These are phyloP conservation scores for Pythium brachiatum DNA, from an alignment of 352 stramenopile species.

Conservation along the genomic window DNA sequence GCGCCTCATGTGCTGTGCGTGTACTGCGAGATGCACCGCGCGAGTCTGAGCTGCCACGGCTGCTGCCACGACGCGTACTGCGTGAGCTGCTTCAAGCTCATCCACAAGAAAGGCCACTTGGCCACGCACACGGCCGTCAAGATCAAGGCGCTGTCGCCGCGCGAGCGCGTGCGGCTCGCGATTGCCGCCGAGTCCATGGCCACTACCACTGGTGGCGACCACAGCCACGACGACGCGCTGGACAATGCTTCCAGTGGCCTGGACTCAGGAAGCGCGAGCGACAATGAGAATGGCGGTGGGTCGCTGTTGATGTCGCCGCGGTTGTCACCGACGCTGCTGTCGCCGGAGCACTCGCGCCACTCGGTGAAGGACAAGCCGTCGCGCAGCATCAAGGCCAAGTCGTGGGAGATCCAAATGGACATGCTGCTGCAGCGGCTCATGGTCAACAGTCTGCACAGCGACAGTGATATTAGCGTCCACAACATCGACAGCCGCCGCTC, in stretches of 20 bases:
- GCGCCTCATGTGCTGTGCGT: constrained; percentile 39
- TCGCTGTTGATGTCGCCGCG: neutral
- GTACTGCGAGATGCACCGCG: constrained; percentile 74
- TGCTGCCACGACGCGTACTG: constrained; percentile 87
- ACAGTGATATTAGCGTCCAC: constrained; percentile 76
- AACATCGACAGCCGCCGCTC: constrained; percentile 70
- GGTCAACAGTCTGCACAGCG: constrained; percentile 73
- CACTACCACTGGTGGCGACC: no score
- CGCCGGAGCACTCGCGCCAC: constrained; percentile 13
- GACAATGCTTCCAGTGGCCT: neutral
- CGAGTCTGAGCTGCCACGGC: constrained; percentile 74
- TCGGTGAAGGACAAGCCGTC: constrained; percentile 5
- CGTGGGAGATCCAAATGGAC: constrained; percentile 86
- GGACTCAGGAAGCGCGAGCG: constrained; percentile 24
- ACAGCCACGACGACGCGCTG: neutral
- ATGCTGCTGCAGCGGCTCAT: constrained; percentile 82
- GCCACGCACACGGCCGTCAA: constrained; percentile 78
- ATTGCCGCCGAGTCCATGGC: constrained; percentile 10
- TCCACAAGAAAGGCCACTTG: constrained; percentile 84
- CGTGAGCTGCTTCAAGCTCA: constrained; percentile 85
- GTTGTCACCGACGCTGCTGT: neutral
- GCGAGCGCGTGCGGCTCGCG: constrained; percentile 18
- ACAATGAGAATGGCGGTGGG: constrained; percentile 3
- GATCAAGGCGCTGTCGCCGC: constrained; percentile 28
- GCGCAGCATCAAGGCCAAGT: constrained; percentile 37